These are phyloP conservation scores for Pulicaria dysenterica DNA, from an alignment of 129 eudicot species.

Conservation along the genomic window DNA sequence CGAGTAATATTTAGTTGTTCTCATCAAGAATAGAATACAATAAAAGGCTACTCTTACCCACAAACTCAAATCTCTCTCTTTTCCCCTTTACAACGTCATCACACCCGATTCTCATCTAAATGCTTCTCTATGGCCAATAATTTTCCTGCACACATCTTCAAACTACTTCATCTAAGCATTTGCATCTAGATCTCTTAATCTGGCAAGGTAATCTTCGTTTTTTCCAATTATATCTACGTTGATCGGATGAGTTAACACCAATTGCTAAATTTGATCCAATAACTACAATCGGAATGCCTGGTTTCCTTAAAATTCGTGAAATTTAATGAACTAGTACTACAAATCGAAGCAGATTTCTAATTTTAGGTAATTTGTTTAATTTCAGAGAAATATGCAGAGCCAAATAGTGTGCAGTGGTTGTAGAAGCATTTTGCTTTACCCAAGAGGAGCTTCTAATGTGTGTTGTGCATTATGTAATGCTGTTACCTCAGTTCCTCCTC, in stretches of 20 bases:
- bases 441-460: conserved; percentile 87
- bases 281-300: not conserved
- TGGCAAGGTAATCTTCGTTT: conserved; percentile 4
- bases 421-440: conserved; percentile 70
- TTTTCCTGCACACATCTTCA: not conserved
- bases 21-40: conserved; percentile 15
- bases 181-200: not conserved
- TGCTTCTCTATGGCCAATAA: conserved; percentile 33
- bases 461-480: conserved; percentile 77
- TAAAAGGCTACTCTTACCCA: conserved; percentile 14
- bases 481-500: conserved; percentile 72
- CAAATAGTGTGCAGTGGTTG: conserved; percentile 84
- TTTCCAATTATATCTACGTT: not conserved
- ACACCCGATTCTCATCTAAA: conserved; percentile 22
- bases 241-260: too few species aligned
- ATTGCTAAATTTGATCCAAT: not conserved
- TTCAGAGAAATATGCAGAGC: conserved; percentile 66
- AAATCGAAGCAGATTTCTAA: not conserved
- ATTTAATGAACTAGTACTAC: conserved; percentile 1
- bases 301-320: not conserved
- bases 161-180: not conserved
- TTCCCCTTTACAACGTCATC: conserved; percentile 26
- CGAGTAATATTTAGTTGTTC: too few species aligned
- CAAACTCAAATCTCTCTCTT: conserved; percentile 30
- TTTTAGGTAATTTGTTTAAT: not conserved